Evolutionary conservation across 192 early-diverging fungal genomes (phyloP), one percentile per base, ranked within the genome.

Genomic region (Coemansia umbellata): DNA sequence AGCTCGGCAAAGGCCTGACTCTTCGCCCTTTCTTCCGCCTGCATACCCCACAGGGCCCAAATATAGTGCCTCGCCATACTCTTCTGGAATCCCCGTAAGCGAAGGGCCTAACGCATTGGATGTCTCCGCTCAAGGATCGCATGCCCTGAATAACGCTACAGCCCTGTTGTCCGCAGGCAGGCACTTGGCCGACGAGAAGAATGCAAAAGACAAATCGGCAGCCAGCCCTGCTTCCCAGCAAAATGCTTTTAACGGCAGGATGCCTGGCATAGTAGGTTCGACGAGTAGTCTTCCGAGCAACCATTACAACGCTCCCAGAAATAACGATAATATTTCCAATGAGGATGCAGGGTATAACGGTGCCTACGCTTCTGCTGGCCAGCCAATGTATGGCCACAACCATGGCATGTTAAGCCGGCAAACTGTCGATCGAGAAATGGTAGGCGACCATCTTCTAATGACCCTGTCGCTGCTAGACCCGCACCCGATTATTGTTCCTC

Each of bases 391-490:
- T 22, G 7, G 23, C 19, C 19, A 18, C 37, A 14, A 39, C 37
- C 37, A 39, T n/a, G 42, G 23, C 1, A 17, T 57, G 17, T 21
- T 23, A 21, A 53, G 35, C 55, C 50, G 47, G 39, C 31, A 57
- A 17, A 43, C 43, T 14, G 6, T 33, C 15, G 50, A 58, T 36
- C 41, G 27, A 6, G 50, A 59, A 3, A 41, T 26, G 1, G 32
- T n/a, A 1, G 39, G 43, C 33, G 39, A 57, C 13, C 41, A 55
- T 24, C 18, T 57, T 21, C 6, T 50, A 11, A 54, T 75, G 6
- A 52, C 43, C 28, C 56, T 65, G 9, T 75, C 72, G 43, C 65
- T 75, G 18, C 28, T 75, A 28, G 63, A 77, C 58, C 74, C 74
- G 32, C 74, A 77, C 45, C 66, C 67, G 26, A 54, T 68, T 9